Conservation (phyloP, 768 basidiomycete genomes). For the Tricholoma flavovirens region DNA sequence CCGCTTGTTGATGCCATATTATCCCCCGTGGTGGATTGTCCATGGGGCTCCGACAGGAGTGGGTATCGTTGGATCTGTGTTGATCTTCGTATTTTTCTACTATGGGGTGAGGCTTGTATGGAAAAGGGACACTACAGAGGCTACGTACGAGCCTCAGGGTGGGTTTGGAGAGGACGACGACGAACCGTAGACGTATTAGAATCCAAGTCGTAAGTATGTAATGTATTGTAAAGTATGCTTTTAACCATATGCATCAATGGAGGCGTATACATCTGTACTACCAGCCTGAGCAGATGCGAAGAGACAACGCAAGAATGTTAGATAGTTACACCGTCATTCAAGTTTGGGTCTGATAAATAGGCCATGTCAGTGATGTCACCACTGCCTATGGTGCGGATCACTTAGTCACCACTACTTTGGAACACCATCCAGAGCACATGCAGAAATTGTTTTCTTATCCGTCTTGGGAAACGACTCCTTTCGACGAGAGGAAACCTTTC, state of each 20-base stretch:
- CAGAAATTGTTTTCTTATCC: too few species aligned
- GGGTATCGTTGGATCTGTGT: slow-evolving; percentile 48
- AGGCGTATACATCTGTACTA: too few species aligned
- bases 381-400: too few species aligned
- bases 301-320: too few species aligned
- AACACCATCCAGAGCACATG: too few species aligned
- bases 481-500: too few species aligned
- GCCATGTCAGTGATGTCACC: too few species aligned
- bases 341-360: too few species aligned
- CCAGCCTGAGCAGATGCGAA: too few species aligned
- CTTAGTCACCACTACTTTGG: too few species aligned
- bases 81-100: slow-evolving; percentile 69
- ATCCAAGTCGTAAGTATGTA: not conserved
- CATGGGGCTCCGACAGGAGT: slow-evolving; percentile 69
- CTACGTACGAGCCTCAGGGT: slow-evolving; percentile 87
- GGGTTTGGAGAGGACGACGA: slow-evolving; percentile 65
- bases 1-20: slow-evolving; percentile 75
- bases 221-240: not conserved
- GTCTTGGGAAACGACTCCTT: too few species aligned
- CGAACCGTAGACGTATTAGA: not conserved
- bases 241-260: not conserved
- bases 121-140: slow-evolving; percentile 71
- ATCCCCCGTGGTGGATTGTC: slow-evolving; percentile 78
- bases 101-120: slow-evolving; percentile 67
- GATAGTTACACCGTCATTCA: too few species aligned